Percentiles rank a stretch among this genome's conserved stretches.
Conservation (phyloP, 495 filamentous ascomycete species). For the Aspergillus asperescens region DNA sequence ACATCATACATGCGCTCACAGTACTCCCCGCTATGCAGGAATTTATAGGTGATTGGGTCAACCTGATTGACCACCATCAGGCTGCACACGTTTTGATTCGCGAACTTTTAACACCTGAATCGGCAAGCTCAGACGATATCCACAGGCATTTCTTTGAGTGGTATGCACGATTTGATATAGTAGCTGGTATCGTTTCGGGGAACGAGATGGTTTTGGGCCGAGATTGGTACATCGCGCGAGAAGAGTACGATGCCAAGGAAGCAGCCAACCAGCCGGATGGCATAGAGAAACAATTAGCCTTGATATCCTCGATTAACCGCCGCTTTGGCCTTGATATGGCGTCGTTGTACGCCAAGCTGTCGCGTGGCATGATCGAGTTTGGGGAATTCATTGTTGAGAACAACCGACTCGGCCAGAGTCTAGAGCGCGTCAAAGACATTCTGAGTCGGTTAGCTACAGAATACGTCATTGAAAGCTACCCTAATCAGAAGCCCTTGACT, state of each 20-base stretch:
- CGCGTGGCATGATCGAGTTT: slow-evolving; percentile 56
- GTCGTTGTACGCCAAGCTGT: slow-evolving; percentile 63
- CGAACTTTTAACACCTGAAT: slow-evolving; percentile 70
- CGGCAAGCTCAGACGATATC: slow-evolving; percentile 62
- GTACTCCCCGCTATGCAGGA: slow-evolving; percentile 55
- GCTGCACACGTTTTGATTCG: slow-evolving; percentile 79
- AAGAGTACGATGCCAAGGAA: slow-evolving; percentile 57
- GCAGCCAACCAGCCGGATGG: slow-evolving; percentile 56
- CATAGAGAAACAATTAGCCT: slow-evolving; percentile 59
- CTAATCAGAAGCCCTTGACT: slow-evolving; percentile 42
- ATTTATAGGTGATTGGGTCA: slow-evolving; percentile 90
- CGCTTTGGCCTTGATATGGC: slow-evolving; percentile 78
- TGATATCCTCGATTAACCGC: slow-evolving; percentile 58
- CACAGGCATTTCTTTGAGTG: slow-evolving; percentile 70
- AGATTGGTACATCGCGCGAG: slow-evolving; percentile 71
- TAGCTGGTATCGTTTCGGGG: slow-evolving; percentile 75
- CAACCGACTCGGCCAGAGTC: slow-evolving; percentile 45
- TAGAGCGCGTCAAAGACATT: slow-evolving; percentile 52
- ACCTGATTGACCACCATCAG: slow-evolving; percentile 85
- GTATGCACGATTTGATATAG: slow-evolving; percentile 87
- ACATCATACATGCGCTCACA: not conserved
- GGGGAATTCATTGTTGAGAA: slow-evolving; percentile 63
- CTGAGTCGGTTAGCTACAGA: slow-evolving; percentile 56
- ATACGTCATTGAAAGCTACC: slow-evolving; percentile 55
- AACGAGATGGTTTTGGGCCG: slow-evolving; percentile 66